phyloP scores from a whole-genome alignment of 768 basidiomycete species.

The Suillus alpinus region DNA sequence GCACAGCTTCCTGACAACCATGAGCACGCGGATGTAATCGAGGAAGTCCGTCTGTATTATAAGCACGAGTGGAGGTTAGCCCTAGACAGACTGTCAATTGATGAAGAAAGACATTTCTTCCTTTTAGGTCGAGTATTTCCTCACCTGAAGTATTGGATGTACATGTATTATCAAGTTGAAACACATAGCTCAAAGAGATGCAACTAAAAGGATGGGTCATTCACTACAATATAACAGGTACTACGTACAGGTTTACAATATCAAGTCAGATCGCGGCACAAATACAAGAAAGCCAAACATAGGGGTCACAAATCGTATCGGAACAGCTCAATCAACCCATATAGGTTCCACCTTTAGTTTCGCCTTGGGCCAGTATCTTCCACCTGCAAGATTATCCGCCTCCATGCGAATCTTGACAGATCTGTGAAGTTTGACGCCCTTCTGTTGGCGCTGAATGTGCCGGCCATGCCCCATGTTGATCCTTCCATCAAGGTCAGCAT shows the following conservation, averaged over 20 bases:
- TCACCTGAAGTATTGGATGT: too few relatives aligned
- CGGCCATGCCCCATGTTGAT: conserved; percentile 42
- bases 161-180: neutral
- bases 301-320: neutral
- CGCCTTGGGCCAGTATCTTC: conserved; percentile 41
- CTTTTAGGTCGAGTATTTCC: neutral
- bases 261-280: neutral
- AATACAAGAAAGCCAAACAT: neutral
- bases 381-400: conserved; percentile 32
- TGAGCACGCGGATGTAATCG: neutral
- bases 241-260: neutral
- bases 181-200: neutral
- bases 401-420: conserved; percentile 52
- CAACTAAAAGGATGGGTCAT: neutral
- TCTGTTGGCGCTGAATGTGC: conserved; percentile 37
- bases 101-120: neutral
- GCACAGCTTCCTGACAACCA: neutral
- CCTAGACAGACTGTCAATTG: neutral
- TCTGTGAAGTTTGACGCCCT: conserved; percentile 41
- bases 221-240: neutral
- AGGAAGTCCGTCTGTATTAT: neutral
- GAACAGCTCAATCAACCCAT: conserved; percentile 37
- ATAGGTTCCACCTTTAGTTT: conserved; percentile 33
- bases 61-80: neutral
- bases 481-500: conserved; percentile 7